These are phyloP conservation scores for Plasmodium knowlesi DNA, from an alignment of 169 alveolate genomes.

Conservation along the genomic window DNA sequence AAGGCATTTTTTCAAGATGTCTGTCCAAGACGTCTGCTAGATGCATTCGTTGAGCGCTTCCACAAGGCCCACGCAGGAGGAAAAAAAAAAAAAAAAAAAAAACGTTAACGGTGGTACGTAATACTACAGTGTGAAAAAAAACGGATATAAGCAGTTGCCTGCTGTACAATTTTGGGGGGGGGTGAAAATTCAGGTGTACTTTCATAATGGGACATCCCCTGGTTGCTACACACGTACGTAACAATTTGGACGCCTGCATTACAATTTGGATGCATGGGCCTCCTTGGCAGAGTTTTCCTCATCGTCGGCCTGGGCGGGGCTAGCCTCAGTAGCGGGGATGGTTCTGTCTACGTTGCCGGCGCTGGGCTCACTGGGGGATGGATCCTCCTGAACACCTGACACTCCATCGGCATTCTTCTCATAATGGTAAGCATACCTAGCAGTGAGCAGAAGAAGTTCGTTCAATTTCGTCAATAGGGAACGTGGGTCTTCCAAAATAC, in stretches of 20 bases:
- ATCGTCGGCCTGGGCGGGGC: neutral
- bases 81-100: too few species aligned
- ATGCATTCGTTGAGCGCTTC: neutral
- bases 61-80: neutral
- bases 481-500: constrained; percentile 93
- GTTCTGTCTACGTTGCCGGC: neutral
- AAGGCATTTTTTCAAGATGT: neutral
- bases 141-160: neutral
- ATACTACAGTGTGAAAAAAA: neutral
- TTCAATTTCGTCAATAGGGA: constrained; percentile 87
- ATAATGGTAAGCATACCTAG: constrained; percentile 85
- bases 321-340: neutral
- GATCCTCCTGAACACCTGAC: constrained; percentile 4
- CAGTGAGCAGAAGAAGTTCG: constrained; percentile 84
- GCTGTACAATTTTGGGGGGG: neutral
- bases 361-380: neutral
- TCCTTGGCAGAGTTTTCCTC: neutral
- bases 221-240: neutral
- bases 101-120: neutral
- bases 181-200: neutral
- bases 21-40: neutral
- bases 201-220: neutral
- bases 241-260: neutral
- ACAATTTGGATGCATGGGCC: neutral
- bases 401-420: constrained; percentile 26